phyloP scores from a whole-genome alignment of 2,329 filamentous ascomycete genomes.

The Aspergillus phoenicis region DNA sequence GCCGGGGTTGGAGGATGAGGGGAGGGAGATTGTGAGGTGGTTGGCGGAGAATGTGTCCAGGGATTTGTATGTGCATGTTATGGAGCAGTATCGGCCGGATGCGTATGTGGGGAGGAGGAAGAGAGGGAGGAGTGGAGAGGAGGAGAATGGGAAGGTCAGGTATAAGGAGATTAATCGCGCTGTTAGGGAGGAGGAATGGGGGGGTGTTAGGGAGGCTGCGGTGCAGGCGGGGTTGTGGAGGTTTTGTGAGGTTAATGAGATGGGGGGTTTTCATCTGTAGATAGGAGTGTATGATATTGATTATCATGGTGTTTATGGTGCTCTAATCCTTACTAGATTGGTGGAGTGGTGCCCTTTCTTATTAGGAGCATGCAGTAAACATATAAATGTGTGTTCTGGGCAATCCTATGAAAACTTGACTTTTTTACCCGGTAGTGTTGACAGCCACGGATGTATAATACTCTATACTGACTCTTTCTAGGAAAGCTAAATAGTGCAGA shows the following conservation, averaged over 20 bases:
- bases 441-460: too few species aligned
- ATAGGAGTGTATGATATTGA: too few species aligned
- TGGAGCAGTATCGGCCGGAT: slow-evolving; percentile 84
- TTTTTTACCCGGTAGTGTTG: too few species aligned
- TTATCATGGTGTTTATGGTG: too few species aligned
- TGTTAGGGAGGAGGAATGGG: slow-evolving; percentile 66
- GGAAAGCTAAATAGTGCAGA: too few species aligned
- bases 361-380: too few species aligned
- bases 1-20: slow-evolving; percentile 77
- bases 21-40: slow-evolving; percentile 73
- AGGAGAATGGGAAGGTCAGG: slow-evolving; percentile 51
- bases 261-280: slow-evolving; percentile 48
- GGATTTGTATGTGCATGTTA: slow-evolving; percentile 80
- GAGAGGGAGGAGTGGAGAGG: slow-evolving; percentile 30
- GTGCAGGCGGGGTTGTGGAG: slow-evolving; percentile 74
- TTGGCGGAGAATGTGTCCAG: slow-evolving; percentile 70
- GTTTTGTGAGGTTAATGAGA: slow-evolving; percentile 67
- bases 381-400: too few species aligned
- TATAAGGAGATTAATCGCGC: slow-evolving; percentile 80
- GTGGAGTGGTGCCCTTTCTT: too few species aligned
- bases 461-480: too few species aligned
- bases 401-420: too few species aligned
- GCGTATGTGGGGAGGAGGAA: slow-evolving; percentile 77
- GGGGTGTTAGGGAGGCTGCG: slow-evolving; percentile 67
- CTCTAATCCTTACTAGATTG: too few species aligned